phyloP scores from a whole-genome alignment of 2,329 filamentous ascomycete genomes.

The Aspergillus melleus region DNA sequence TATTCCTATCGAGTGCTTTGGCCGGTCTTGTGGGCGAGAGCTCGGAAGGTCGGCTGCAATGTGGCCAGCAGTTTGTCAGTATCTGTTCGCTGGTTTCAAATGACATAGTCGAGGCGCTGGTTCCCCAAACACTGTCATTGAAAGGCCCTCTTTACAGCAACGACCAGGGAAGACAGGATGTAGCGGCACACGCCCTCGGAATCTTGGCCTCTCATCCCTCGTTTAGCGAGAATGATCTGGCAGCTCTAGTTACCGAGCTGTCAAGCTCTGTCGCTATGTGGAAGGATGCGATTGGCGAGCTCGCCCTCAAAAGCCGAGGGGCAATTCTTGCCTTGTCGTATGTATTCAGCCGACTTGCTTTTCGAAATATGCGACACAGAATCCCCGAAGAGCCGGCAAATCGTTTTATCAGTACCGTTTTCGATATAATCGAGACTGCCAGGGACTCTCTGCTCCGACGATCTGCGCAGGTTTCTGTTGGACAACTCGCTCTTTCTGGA shows the following conservation, averaged over 20 bases:
- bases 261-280: constrained; percentile 52
- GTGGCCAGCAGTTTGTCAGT: constrained; percentile 53
- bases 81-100: constrained; percentile 58
- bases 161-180: constrained; percentile 64
- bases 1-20: constrained; percentile 48
- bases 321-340: constrained; percentile 60
- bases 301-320: constrained; percentile 61
- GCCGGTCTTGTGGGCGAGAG: constrained; percentile 43
- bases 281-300: constrained; percentile 60
- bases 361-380: constrained; percentile 43
- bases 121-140: constrained; percentile 53
- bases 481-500: constrained; percentile 62
- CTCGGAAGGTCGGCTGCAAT: constrained; percentile 44
- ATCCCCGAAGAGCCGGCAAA: constrained; percentile 40
- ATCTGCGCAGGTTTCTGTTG: constrained; percentile 58
- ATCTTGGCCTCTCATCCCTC: constrained; percentile 69
- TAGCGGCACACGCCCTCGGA: constrained; percentile 71
- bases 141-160: constrained; percentile 68
- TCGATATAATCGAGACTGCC: constrained; percentile 55
- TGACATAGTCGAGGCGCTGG: constrained; percentile 52
- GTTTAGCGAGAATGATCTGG: constrained; percentile 42
- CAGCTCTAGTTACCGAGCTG: constrained; percentile 47
- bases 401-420: constrained; percentile 45
- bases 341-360: constrained; percentile 57
- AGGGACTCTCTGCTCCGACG: constrained; percentile 59